Evolutionary conservation across 257 asterid species (phyloP).

Genomic region (Nicotiana benthamiana): DNA sequence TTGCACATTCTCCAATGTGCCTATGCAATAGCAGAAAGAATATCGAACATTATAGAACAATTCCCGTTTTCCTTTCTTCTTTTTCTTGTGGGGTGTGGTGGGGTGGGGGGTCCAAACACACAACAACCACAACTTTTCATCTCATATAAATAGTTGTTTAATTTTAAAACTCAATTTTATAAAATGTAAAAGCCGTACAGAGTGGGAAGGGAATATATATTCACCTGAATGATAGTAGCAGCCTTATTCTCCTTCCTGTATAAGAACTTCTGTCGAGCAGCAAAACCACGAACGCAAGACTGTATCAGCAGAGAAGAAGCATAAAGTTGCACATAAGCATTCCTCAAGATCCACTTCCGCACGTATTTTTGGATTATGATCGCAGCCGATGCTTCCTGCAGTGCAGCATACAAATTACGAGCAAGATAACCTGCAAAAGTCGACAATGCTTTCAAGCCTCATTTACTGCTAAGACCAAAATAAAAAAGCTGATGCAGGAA

Average conservation of each 20-base stretch:
- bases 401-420: conserved; percentile 37
- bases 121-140: not conserved
- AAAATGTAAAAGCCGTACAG: not conserved
- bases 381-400: conserved; percentile 66
- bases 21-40: conserved; percentile 31
- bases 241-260: conserved; percentile 58
- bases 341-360: conserved; percentile 53
- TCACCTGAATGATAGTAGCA: conserved; percentile 83
- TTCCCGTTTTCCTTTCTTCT: not conserved
- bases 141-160: not conserved
- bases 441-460: not conserved
- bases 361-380: conserved; percentile 57
- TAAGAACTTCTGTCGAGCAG: conserved; percentile 49
- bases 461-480: not conserved
- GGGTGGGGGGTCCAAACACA: too few relatives aligned
- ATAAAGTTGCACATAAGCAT: conserved; percentile 50
- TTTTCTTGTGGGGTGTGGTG: not conserved
- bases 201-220: conserved; percentile 4
- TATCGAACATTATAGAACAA: not conserved
- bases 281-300: conserved; percentile 70
- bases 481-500: not conserved
- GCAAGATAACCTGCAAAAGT: conserved; percentile 61
- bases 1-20: conserved; percentile 88
- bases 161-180: not conserved
- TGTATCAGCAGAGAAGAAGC: conserved; percentile 54